A percentile compares a stretch with the other conserved stretches of the same genome.
phyloP scores from a whole-genome alignment of 1,284 basidiomycete species.

The Chalciporus sp. region DNA sequence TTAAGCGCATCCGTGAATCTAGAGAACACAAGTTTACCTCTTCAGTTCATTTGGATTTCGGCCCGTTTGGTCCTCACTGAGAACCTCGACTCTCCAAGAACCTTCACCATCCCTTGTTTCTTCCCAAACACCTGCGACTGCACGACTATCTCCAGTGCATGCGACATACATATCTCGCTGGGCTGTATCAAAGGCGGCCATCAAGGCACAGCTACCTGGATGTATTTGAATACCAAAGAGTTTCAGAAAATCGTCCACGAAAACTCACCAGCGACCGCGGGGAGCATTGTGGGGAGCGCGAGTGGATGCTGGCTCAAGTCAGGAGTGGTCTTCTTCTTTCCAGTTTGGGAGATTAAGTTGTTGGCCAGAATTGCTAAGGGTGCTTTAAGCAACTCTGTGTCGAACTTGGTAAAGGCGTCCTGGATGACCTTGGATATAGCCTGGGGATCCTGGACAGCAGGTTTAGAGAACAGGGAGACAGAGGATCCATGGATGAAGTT shows the following conservation, averaged over 20 bases:
- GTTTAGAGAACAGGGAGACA: slow-evolving; percentile 38
- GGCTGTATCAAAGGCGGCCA: slow-evolving; percentile 84
- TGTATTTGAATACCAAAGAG: slow-evolving; percentile 12
- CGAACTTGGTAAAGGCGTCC: slow-evolving; percentile 77
- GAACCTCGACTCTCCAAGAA: slow-evolving; percentile 86
- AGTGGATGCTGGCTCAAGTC: slow-evolving; percentile 74
- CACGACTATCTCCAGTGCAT: slow-evolving; percentile 91
- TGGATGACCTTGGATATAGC: slow-evolving; percentile 74
- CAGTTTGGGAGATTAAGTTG: slow-evolving; percentile 51
- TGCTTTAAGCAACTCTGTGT: slow-evolving; percentile 76
- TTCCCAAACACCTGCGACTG: slow-evolving; percentile 94
- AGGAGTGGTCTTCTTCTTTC: slow-evolving; percentile 56
- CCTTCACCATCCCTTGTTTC: slow-evolving; percentile 57
- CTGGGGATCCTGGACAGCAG: slow-evolving; percentile 50
- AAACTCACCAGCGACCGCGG: slow-evolving; percentile 70
- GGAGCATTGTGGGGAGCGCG: slow-evolving; percentile 70
- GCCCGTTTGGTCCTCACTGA: slow-evolving; percentile 96
- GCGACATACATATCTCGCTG: slow-evolving; percentile 86
- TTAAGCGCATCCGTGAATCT: slow-evolving; percentile 5
- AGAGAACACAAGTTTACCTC: slow-evolving; percentile 46
- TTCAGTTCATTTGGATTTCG: slow-evolving; percentile 82
- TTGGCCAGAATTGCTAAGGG: slow-evolving; percentile 74
- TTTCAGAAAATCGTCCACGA: not conserved
- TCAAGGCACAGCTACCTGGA: slow-evolving; percentile 84
- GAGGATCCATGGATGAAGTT: slow-evolving; percentile 46